Conservation (phyloP, 768 basidiomycete species). For the Daedalea quercina region DNA sequence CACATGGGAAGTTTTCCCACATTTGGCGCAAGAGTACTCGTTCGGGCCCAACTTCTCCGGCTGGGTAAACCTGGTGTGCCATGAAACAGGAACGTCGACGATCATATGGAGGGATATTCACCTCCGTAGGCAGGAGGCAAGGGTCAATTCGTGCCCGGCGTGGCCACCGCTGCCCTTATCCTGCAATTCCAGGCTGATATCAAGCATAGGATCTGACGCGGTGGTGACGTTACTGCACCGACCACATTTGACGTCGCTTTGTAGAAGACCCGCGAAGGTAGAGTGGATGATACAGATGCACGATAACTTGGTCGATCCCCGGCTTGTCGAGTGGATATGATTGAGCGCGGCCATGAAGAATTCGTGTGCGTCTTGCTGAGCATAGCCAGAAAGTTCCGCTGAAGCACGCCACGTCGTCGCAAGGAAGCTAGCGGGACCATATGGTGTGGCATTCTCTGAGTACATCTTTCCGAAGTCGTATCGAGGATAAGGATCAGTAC, state of each 20-base stretch:
- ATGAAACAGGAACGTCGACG: constrained; percentile 5
- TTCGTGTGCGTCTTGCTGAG: constrained; percentile 93
- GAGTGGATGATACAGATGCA: constrained; percentile 91
- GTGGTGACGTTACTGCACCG: constrained; percentile 73
- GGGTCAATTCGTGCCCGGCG: constrained; percentile 48
- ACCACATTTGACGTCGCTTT: constrained; percentile 87
- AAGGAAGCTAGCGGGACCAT: constrained; percentile 79
- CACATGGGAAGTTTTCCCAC: constrained; percentile 63
- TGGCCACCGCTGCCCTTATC: constrained; percentile 40
- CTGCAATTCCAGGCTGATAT: constrained; percentile 82
- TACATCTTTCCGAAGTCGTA: constrained; percentile 28
- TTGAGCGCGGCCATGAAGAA: constrained; percentile 81
- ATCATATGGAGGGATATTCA: constrained; percentile 22
- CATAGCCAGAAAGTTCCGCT: constrained; percentile 81
- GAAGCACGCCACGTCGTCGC: constrained; percentile 77
- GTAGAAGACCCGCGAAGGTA: constrained; percentile 80
- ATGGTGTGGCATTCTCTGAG: constrained; percentile 47
- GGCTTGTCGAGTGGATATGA: constrained; percentile 76
- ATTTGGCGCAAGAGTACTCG: constrained; percentile 81
- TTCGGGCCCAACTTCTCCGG: constrained; percentile 78
- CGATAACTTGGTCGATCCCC: constrained; percentile 66
- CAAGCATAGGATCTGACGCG: constrained; percentile 85
- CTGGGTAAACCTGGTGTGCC: constrained; percentile 62
- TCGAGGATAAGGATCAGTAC: not conserved
- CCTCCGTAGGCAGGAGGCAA: constrained; percentile 73